Base-by-base conservation (phyloP, 169 alveolate genomes). In the Eimeria zaria region DNA sequence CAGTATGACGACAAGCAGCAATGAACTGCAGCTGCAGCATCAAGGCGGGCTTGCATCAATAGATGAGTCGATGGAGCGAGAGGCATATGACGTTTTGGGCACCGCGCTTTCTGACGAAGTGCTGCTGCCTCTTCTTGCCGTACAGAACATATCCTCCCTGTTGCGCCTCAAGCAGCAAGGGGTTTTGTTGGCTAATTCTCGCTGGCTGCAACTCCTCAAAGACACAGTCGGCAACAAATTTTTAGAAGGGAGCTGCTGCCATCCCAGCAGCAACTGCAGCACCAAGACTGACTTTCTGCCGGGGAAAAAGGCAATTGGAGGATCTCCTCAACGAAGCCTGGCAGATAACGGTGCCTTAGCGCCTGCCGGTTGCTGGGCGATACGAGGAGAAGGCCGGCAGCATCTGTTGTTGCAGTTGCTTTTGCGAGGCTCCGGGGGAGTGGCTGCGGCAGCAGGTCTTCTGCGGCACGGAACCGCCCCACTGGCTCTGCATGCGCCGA, bases 131-230 rank as follows among this genome's bases (percentile, higher is more conserved):
- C 87, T 93, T 33, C 67, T 93, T 33, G 67, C 80, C 30, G 74
- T 44, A 41, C 71, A 88, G 51, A 53, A 78, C 94, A 33, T 88
- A 20, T 18, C 74, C n/a, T 51, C 96, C 18, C 64, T 93, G 58
- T 94, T 80, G 60, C 92, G 89, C 18, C 73, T 93, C 46, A 55
- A 62, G 81, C 96, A 80, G 30, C 69, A 69, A 33, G 58, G 80
- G 7, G 78, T 93, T 51, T 46, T 64, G 80, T 78, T 60, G 30
- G 96, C 91, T 41, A 83, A 84, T 69, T 20, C 88, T 41, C 96
- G 96, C 48, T 93, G 96, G 96, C 89, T 93, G 88, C 81, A 55
- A 44, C 92, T 93, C 41, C 94, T 93, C 64, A 80, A 60, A 41
- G 94, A 93, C 41, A 88, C 96, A 20, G 94, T 69, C 30, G 92